phyloP scores from a whole-genome alignment of 176 grass and related monocot genomes.

The Oryza brachyantha region DNA sequence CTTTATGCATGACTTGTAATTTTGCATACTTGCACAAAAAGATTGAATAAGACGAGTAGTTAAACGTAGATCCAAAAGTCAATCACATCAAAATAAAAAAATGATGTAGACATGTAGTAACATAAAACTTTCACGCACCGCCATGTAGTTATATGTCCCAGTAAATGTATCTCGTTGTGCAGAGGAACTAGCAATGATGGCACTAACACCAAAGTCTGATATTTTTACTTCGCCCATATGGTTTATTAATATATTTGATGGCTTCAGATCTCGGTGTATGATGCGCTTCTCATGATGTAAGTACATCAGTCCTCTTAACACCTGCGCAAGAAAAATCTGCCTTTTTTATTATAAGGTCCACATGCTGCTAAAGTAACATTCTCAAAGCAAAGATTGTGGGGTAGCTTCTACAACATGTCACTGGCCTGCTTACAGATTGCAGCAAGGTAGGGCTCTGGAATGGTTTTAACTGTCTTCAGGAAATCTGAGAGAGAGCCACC shows the following conservation, averaged over 20 bases:
- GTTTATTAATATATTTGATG: constrained; percentile 97
- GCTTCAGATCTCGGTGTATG: constrained; percentile 94
- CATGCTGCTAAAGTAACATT: neutral
- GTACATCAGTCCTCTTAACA: constrained; percentile 74
- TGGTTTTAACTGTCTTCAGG: constrained; percentile 71
- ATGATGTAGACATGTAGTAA: too few relatives aligned
- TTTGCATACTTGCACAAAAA: too few relatives aligned
- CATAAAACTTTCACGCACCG: constrained; percentile 50
- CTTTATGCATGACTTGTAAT: too few relatives aligned
- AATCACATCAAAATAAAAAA: too few relatives aligned
- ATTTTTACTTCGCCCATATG: constrained; percentile 94
- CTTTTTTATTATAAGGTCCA: neutral
- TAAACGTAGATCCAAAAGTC: too few relatives aligned
- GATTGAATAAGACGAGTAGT: too few relatives aligned
- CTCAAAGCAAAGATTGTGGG: neutral
- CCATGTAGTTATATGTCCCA: constrained; percentile 90
- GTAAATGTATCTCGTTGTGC: constrained; percentile 79
- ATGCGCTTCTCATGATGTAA: constrained; percentile 78
- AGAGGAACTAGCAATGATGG: constrained; percentile 76
- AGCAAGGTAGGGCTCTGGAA: constrained; percentile 88
- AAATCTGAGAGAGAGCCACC: constrained; percentile 86
- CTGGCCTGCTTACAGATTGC: constrained; percentile 97
- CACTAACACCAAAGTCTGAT: constrained; percentile 98
- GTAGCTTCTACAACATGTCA: constrained; percentile 34
- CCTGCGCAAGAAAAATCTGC: constrained; percentile 37